Evolutionary conservation across 2,329 filamentous ascomycete species (phyloP), one percentile per base, ranked within the genome.

Genomic region (Hypoxylon sp.): DNA sequence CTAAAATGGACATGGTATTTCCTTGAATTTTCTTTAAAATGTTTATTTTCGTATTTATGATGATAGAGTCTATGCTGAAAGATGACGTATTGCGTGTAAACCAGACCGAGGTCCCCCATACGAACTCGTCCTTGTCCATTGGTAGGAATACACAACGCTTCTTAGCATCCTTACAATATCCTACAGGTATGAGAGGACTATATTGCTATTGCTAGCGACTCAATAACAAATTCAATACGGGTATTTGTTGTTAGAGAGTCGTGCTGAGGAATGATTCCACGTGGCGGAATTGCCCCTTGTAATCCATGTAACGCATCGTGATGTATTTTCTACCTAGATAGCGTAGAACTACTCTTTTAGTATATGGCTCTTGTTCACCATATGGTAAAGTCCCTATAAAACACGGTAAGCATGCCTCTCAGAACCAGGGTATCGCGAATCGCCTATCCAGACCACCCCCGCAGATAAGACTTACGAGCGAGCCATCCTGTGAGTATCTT

Each of bases 401-500:
- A 43, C 19, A 30, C 47, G 17, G 24, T 28, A 48, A 46, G 22
- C 24, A 56, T 56, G 24, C 19, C 13, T 32, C 22, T 19, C 47
- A 41, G 28, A 28, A n/a, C 10, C 10, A 22, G 30, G 19, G 30
- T 8, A 32, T 52, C 30, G 39, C 34, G 13, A 6, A 22, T 44
- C 7, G 30, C 48, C 26, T 37, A 19, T 34, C 37, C 34, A 24
- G 34, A 32, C 32, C 37, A 15, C 26, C 4, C 13, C 15, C 13
- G 32, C 20, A 46, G 58, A 43, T 30, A 44, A 32, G 13, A 55
- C 44, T 50, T 50, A 54, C 26, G 30, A 32, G 30, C 19, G 24
- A 30, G 10, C 19, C 24, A 10, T 26, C 30, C 34, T 43, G 19
- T 41, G 5, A n/a, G 10, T 6, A 43, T 34, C 37, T 41, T 2